These are phyloP conservation scores for Ceratorhiza oryzae-sativae DNA, from an alignment of 1,284 basidiomycete species.

Conservation along the genomic window DNA sequence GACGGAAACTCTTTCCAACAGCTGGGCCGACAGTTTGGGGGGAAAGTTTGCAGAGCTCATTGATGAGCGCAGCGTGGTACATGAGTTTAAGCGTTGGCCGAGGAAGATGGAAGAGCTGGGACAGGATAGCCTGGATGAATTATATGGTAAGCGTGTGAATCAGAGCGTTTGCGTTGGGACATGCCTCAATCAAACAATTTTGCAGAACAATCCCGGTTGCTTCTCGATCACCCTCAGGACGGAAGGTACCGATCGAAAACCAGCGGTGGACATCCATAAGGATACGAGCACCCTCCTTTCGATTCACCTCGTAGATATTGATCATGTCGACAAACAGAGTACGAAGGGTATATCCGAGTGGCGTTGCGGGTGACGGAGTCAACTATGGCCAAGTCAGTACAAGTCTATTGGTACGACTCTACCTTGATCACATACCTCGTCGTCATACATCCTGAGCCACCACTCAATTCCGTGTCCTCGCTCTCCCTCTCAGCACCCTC, in stretches of 20 bases:
- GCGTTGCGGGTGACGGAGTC: constrained; percentile 75
- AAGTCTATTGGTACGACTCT: not conserved
- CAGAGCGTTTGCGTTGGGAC: not conserved
- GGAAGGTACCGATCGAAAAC: constrained; percentile 84
- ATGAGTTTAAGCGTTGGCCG: constrained; percentile 77
- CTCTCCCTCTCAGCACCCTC: constrained; percentile 71
- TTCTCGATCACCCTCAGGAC: constrained; percentile 54
- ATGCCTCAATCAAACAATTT: constrained; percentile 78
- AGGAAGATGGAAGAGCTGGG: constrained; percentile 79
- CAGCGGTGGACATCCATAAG: constrained; percentile 89
- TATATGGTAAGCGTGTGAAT: not conserved
- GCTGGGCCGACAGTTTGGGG: constrained; percentile 93
- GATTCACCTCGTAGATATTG: constrained; percentile 94
- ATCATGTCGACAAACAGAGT: constrained; percentile 82
- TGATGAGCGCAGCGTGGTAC: constrained; percentile 89
- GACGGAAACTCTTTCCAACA: constrained; percentile 93
- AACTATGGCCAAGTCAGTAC: constrained; percentile 58
- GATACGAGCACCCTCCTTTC: constrained; percentile 91
- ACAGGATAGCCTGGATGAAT: constrained; percentile 70
- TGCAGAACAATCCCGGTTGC: constrained; percentile 67
- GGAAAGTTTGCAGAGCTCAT: constrained; percentile 92
- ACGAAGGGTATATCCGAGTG: constrained; percentile 81
- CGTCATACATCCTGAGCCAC: constrained; percentile 75
- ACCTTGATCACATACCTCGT: constrained; percentile 55
- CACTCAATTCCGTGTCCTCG: constrained; percentile 58